Base-by-base conservation (phyloP, 345 rosid genomes). In the Ceriops decandra region DNA sequence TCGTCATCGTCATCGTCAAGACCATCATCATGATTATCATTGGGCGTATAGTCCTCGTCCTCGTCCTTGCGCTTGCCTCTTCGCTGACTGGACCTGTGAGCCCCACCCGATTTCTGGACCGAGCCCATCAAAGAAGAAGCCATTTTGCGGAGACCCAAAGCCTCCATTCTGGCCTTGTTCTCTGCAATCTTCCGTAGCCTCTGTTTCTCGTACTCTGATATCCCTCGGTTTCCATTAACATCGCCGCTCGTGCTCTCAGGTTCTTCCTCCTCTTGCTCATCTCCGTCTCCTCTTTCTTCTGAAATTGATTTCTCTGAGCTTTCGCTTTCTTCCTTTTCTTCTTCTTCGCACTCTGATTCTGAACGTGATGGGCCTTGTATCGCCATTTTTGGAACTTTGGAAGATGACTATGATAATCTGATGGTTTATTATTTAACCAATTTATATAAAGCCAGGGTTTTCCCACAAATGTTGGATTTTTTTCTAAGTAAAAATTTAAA, bases 121-220 rank as follows among this genome's bases (percentile, higher is more conserved):
- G 90, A 75, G 54, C 64, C 79, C 73, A 76, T 68, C 31, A 88
- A 66, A 71, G 87, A 79, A 68, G 82, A 78, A 15, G 88, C 89
- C 68, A 85, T 38, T 75, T 80, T 86, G 35, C 68, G 69, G 58
- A 93, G 81, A 67, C 98, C 96, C 66, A 90, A 68, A 56, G 96
- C 96, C 77, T 84, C 95, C 89, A 91, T 84, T 72, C 88, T 83
- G 27, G 88, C 90, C 75, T 74, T 81, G 82, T 93, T 89, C 86
- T 85, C 92, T 15, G 89, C 90, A 59, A 90, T 93, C 79, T 92
- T 92, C 27, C 83, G 62, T 1, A 88, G 69, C 70, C 95, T 85
- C 85, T 74, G 86, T 69, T 84, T 85, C 85, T 90, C 95, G 60
- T 88, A 86, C 59, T 82, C 88, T 49, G 89, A 75, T 4, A 80